Evolutionary conservation across 495 filamentous ascomycete genomes (phyloP).

Genomic region (Tetracladium setigerum): DNA sequence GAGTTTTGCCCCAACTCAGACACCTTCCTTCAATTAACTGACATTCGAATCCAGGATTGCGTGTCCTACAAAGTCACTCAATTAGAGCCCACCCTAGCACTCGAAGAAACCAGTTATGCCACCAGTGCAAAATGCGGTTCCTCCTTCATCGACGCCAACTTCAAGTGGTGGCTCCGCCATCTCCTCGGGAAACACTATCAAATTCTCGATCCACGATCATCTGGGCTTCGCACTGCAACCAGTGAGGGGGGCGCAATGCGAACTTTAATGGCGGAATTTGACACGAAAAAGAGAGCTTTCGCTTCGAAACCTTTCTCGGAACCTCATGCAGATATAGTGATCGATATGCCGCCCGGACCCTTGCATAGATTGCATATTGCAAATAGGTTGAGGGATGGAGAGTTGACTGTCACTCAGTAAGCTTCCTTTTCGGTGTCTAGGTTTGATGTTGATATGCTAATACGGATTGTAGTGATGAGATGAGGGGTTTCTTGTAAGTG

Average conservation of each 20-base stretch:
- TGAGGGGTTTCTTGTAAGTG: slow-evolving; percentile 4
- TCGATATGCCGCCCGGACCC: slow-evolving; percentile 1
- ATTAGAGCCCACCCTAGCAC: slow-evolving; percentile 1
- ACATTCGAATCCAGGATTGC: slow-evolving; percentile 1
- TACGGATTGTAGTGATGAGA: not conserved
- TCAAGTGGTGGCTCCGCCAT: slow-evolving; percentile 10
- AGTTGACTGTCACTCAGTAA: slow-evolving; percentile 8
- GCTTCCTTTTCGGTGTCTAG: not conserved
- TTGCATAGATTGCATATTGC: not conserved
- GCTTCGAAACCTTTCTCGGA: not conserved
- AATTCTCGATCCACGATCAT: not conserved
- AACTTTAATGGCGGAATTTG: slow-evolving; percentile 7
- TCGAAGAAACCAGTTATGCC: not conserved
- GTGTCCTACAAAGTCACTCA: slow-evolving; percentile 13
- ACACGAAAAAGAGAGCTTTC: slow-evolving; percentile 3
- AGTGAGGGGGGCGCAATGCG: slow-evolving; percentile 11
- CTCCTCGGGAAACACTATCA: slow-evolving; percentile 3
- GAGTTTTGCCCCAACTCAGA: not conserved
- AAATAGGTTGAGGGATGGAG: not conserved
- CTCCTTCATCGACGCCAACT: slow-evolving; percentile 9
- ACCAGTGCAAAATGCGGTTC: slow-evolving; percentile 11
- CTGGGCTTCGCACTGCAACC: not conserved
- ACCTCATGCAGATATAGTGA: not conserved
- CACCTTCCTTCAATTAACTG: no score
- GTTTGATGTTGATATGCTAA: not conserved